Percentiles rank a stretch among this genome's conserved stretches.
Conservation (phyloP, 768 basidiomycete genomes). For the Boletus rubroflammeus region DNA sequence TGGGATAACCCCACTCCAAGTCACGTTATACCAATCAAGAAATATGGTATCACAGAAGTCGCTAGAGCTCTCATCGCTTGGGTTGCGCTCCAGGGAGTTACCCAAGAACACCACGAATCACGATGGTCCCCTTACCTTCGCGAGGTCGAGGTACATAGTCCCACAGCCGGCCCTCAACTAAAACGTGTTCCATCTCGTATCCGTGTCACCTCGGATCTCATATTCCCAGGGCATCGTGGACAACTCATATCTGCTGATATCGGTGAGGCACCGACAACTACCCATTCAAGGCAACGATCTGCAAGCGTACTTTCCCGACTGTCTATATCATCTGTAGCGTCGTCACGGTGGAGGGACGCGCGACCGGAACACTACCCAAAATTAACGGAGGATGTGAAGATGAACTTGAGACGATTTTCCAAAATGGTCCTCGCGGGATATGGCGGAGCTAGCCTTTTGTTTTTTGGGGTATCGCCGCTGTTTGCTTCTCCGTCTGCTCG, state of each 20-base stretch:
- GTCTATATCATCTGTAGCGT: conserved; percentile 28
- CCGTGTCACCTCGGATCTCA: conserved; percentile 69
- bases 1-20: conserved; percentile 57
- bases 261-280: conserved; percentile 47
- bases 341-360: conserved; percentile 21
- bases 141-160: conserved; percentile 62
- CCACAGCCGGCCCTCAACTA: conserved; percentile 30
- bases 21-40: conserved; percentile 52
- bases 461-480: conserved; percentile 63
- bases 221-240: conserved; percentile 61
- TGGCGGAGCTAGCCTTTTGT: conserved; percentile 75
- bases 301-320: conserved; percentile 24
- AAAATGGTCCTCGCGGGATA: conserved; percentile 84
- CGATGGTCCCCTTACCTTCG: conserved; percentile 61
- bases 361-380: conserved; percentile 24
- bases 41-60: conserved; percentile 62
- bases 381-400: conserved; percentile 52
- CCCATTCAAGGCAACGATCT: conserved; percentile 32
- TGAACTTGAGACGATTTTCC: conserved; percentile 71
- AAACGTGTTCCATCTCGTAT: conserved; percentile 49
- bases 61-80: conserved; percentile 72
- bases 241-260: conserved; percentile 82
- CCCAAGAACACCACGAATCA: conserved; percentile 75
- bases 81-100: conserved; percentile 78
- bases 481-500: conserved; percentile 26